These are phyloP conservation scores for Penicillium nordicum DNA, from an alignment of 2,329 filamentous ascomycete genomes.

Conservation along the genomic window DNA sequence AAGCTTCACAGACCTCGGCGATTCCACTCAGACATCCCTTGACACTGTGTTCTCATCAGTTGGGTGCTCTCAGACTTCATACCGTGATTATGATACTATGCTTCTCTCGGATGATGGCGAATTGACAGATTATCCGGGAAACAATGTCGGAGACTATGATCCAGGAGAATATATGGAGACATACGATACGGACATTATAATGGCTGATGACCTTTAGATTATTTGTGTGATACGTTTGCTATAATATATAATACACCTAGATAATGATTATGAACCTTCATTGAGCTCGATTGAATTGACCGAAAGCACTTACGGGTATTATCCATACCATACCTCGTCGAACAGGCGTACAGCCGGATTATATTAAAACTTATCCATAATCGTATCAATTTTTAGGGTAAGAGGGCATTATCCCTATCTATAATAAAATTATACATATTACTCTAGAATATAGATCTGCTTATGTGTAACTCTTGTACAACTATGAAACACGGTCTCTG, in stretches of 20 bases:
- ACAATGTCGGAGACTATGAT: background rate
- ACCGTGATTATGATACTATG: background rate
- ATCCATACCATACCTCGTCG: too few relatives aligned
- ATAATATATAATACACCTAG: background rate
- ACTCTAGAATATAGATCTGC: background rate
- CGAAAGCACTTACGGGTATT: too few relatives aligned
- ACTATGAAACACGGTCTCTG: background rate
- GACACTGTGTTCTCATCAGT: background rate
- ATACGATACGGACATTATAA: conserved; percentile 1
- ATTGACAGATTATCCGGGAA: background rate
- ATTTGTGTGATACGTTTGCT: background rate
- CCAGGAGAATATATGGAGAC: background rate
- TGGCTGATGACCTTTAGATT: background rate
- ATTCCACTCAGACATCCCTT: conserved; percentile 12
- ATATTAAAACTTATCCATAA: too few relatives aligned
- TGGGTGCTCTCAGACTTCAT: background rate
- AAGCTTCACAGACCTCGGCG: conserved; percentile 9
- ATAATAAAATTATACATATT: background rate
- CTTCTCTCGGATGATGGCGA: background rate
- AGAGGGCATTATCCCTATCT: background rate
- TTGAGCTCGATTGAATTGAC: too few relatives aligned
- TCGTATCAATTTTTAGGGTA: too few relatives aligned
- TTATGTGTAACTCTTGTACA: background rate
- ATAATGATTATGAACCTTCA: background rate
- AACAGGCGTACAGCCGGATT: too few relatives aligned